Conservation (phyloP, 2,329 filamentous ascomycete species). For the Alternaria solani region DNA sequence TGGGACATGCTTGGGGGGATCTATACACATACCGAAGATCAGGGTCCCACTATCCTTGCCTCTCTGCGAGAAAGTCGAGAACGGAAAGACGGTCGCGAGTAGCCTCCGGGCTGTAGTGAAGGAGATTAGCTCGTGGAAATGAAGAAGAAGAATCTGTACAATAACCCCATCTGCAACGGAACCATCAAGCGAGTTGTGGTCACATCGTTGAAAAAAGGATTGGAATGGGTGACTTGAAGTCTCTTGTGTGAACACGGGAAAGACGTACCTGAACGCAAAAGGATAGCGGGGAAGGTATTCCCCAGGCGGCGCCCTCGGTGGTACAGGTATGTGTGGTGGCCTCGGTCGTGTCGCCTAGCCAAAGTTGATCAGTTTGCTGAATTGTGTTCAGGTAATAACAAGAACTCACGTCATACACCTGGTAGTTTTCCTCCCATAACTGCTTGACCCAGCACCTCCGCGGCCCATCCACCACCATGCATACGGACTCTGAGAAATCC, state of each 20-base stretch:
- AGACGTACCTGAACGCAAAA: neutral
- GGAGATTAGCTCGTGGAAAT: neutral
- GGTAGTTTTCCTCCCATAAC: neutral
- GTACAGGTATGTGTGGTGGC: neutral
- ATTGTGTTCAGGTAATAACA: neutral
- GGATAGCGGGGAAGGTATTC: neutral
- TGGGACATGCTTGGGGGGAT: slow-evolving; percentile 37
- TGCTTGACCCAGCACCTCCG: neutral
- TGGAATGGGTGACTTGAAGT: neutral
- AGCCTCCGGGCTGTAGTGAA: neutral
- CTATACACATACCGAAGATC: slow-evolving; percentile 39
- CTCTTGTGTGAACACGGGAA: neutral
- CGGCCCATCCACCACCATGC: neutral
- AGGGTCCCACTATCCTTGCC: slow-evolving; percentile 10
- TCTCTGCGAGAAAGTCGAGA: slow-evolving; percentile 5
- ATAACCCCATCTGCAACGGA: neutral
- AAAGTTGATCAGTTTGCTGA: slow-evolving; percentile 5
- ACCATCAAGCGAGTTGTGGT: neutral
- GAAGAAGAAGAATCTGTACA: neutral
- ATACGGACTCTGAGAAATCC: slow-evolving; percentile 16
- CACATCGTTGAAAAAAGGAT: neutral
- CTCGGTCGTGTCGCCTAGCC: neutral
- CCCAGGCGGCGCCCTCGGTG: neutral
- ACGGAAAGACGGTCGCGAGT: slow-evolving; percentile 1
- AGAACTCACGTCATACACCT: neutral